These are phyloP conservation scores for Porosira glacialis DNA, from an alignment of 352 stramenopile genomes.

Conservation along the genomic window DNA sequence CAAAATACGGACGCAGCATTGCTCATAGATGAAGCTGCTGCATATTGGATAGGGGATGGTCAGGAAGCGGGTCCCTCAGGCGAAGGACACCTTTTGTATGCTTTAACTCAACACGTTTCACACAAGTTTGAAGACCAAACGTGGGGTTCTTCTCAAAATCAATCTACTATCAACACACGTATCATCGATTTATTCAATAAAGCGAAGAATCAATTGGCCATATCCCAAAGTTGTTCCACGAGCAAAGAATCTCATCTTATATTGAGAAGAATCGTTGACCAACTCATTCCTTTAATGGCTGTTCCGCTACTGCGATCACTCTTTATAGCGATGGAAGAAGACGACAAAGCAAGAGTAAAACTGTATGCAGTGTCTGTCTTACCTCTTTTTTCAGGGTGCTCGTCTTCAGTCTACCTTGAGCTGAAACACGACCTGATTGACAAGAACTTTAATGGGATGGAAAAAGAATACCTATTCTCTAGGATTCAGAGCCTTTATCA, in stretches of 20 bases:
- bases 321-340: conserved; percentile 57
- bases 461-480: conserved; percentile 60
- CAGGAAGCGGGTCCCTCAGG: conserved; percentile 61
- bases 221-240: conserved; percentile 66
- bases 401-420: conserved; percentile 51
- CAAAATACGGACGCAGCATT: conserved; percentile 58
- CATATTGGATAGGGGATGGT: conserved; percentile 81
- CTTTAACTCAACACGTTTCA: conserved; percentile 67
- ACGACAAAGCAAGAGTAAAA: conserved; percentile 62
- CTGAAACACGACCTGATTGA: conserved; percentile 67
- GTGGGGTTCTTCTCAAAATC: conserved; percentile 39
- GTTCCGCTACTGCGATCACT: conserved; percentile 72
- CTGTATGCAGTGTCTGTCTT: conserved; percentile 72
- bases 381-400: conserved; percentile 69
- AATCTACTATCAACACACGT: conserved; percentile 69
- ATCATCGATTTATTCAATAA: conserved; percentile 64
- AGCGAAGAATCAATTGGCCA: conserved; percentile 74
- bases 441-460: conserved; percentile 48
- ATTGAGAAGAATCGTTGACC: conserved; percentile 59
- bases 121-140: conserved; percentile 60
- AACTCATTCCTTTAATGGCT: conserved; percentile 73
- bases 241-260: conserved; percentile 60
- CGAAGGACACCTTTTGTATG: conserved; percentile 77
- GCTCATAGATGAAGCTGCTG: conserved; percentile 73
- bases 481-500: conserved; percentile 63